Conservation (phyloP, 345 rosid genomes). For the Euphorbia pulcherrima region DNA sequence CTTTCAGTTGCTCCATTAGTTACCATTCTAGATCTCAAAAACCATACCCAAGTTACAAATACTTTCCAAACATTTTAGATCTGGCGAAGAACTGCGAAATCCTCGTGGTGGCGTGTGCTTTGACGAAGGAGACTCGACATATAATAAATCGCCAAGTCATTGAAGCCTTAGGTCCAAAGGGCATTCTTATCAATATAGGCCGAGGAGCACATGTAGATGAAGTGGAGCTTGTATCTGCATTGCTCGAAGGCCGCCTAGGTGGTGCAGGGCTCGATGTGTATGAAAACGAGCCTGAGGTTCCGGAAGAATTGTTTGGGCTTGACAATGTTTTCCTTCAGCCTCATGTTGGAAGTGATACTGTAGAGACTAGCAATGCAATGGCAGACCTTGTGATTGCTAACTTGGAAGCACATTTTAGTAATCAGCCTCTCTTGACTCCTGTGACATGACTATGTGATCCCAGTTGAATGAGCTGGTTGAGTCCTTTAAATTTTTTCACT, state of each 20-base stretch:
- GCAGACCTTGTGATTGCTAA: slow-evolving; percentile 27
- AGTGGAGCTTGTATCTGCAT: slow-evolving; percentile 54
- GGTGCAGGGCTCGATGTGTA: slow-evolving; percentile 63
- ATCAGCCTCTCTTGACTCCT: slow-evolving; percentile 25
- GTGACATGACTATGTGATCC: slow-evolving; percentile 8
- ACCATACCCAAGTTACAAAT: slow-evolving; percentile 33
- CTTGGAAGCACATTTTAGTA: slow-evolving; percentile 22
- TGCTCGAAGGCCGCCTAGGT: slow-evolving; percentile 53
- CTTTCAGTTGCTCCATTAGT: slow-evolving; percentile 47
- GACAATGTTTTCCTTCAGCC: slow-evolving; percentile 58
- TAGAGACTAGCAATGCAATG: slow-evolving; percentile 27
- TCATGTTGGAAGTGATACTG: slow-evolving; percentile 48
- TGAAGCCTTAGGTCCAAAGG: slow-evolving; percentile 58
- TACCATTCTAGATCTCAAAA: slow-evolving; percentile 49
- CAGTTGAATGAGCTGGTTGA: not conserved
- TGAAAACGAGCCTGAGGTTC: slow-evolving; percentile 54
- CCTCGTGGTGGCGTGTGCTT: slow-evolving; percentile 55
- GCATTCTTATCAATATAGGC: slow-evolving; percentile 60
- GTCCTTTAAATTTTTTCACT: too few relatives aligned
- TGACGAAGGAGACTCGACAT: slow-evolving; percentile 47
- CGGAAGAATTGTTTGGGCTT: slow-evolving; percentile 42
- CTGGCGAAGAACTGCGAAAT: slow-evolving; percentile 47
- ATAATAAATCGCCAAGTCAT: slow-evolving; percentile 42
- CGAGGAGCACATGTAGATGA: slow-evolving; percentile 57
- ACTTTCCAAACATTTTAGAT: slow-evolving; percentile 36